Evolutionary conservation across 768 basidiomycete genomes (phyloP), one percentile per base, ranked within the genome.

Genomic region (Daedalea quercina): DNA sequence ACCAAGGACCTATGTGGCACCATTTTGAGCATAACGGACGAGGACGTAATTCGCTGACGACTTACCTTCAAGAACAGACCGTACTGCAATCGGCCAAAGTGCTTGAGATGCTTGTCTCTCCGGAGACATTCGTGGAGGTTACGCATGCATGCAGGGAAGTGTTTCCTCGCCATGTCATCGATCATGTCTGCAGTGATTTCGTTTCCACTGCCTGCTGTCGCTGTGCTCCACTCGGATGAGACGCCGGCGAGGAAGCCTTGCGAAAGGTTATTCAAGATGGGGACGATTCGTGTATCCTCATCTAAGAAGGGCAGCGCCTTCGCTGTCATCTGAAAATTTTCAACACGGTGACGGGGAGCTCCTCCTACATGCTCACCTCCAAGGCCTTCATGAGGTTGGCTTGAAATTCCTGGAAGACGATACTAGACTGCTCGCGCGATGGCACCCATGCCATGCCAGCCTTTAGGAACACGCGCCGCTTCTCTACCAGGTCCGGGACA

Each of bases 71-170:
- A 73, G 73, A 99, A 99, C 28, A 99, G 69, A 1, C 90, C 91
- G 62, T 96, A 93, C 60, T 97, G 87, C 57, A 96, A 69, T 26
- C 96, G 76, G 11, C 89, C 95, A 68, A 84, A 90, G 67, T 99
- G 94, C 66, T 94, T 95, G 58, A 99, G 72, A 66, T 97, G 95
- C 47, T 82, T 79, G 65, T 92, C 88, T 57, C 78, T 72, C 56
- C 79, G 76, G 53, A 97, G 70, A 49, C 73, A 81, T 50, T 89
- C 88, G 63, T 97, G 94, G 49, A 96, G 70, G 59, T 85, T 85
- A 47, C 91, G 84, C 94, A 96, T 96, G 67, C 96, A 99, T 59
- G 92, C 73, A 0, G 96, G 96, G 79, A 92, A 98, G 65, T 97
- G 92, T 66, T 86, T 87, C 60, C 72, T 75, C 0, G 94, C 83